These are phyloP conservation scores for Mortierella sp. DNA, from an alignment of 371 early-diverging fungal genomes.

Conservation along the genomic window DNA sequence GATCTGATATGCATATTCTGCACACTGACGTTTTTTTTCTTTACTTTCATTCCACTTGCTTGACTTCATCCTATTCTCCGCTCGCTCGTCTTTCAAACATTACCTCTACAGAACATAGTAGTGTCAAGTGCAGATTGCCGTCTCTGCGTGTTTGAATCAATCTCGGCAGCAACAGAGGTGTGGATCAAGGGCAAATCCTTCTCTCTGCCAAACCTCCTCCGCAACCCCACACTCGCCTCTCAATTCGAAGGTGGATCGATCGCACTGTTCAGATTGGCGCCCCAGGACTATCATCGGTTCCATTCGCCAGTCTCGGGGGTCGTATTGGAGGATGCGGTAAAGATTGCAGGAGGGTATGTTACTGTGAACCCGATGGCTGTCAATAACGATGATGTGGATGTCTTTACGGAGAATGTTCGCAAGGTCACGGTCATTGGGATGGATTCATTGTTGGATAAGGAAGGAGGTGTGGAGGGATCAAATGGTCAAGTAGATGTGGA, in stretches of 20 bases:
- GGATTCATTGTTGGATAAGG: background rate
- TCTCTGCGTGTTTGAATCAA: constrained; percentile 66
- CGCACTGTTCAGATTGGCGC: constrained; percentile 80
- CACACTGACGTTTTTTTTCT: background rate
- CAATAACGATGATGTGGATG: constrained; percentile 56
- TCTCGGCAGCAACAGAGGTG: constrained; percentile 67
- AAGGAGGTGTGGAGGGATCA: no score
- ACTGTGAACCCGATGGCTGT: constrained; percentile 66
- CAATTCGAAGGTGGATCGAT: constrained; percentile 72
- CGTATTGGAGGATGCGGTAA: constrained; percentile 34
- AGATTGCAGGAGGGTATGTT: constrained; percentile 29
- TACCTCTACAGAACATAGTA: constrained; percentile 52
- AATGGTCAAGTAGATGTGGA: background rate
- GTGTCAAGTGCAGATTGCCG: constrained; percentile 82
- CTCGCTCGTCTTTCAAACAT: no score
- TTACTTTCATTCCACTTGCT: background rate
- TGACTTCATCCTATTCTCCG: no score
- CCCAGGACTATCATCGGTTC: constrained; percentile 87
- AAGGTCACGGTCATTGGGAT: constrained; percentile 39
- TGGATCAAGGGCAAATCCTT: constrained; percentile 85
- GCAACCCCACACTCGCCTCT: constrained; percentile 54
- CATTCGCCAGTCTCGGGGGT: constrained; percentile 77
- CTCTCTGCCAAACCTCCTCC: constrained; percentile 65
- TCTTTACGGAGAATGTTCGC: constrained; percentile 66
- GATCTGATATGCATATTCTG: background rate